Percentiles rank a stretch among this genome's conserved stretches.
phyloP scores from a whole-genome alignment of 495 filamentous ascomycete species.

The Trichoderma virens region DNA sequence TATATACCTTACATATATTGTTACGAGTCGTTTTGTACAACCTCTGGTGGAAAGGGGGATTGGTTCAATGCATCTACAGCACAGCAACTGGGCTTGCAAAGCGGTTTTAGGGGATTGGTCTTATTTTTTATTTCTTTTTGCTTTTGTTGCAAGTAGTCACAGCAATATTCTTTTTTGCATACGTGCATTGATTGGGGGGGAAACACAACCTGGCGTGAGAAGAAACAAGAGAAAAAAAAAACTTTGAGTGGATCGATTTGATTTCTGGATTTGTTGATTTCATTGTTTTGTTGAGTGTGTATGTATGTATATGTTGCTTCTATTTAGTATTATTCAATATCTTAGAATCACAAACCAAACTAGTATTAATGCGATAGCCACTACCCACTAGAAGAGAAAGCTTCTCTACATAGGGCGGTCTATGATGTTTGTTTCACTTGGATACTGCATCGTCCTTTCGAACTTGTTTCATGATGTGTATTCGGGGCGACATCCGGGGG shows the following conservation, averaged over 20 bases:
- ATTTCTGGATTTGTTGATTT: neutral
- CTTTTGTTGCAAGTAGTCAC: neutral
- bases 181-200: neutral
- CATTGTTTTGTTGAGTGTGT: neutral
- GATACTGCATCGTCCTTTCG: constrained; percentile 12
- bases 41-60: neutral
- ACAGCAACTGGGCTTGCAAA: neutral
- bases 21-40: constrained; percentile 2
- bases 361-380: no score
- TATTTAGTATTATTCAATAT: neutral
- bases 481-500: constrained; percentile 49
- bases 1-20: constrained; percentile 4
- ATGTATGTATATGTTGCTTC: neutral
- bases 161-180: neutral
- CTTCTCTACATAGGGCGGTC: no score
- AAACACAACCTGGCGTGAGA: neutral
- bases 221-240: neutral
- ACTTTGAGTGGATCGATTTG: neutral
- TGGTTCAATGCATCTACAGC: neutral
- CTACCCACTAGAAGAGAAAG: no score
- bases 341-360: neutral
- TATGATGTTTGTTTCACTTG: no score
- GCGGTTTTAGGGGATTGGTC: no score
- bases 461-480: constrained; percentile 49
- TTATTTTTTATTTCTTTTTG: neutral